Percentiles rank a stretch among this genome's conserved stretches.
Evolutionary conservation across 768 basidiomycete genomes (phyloP).

Genomic region (Saitozyma podzolica): DNA sequence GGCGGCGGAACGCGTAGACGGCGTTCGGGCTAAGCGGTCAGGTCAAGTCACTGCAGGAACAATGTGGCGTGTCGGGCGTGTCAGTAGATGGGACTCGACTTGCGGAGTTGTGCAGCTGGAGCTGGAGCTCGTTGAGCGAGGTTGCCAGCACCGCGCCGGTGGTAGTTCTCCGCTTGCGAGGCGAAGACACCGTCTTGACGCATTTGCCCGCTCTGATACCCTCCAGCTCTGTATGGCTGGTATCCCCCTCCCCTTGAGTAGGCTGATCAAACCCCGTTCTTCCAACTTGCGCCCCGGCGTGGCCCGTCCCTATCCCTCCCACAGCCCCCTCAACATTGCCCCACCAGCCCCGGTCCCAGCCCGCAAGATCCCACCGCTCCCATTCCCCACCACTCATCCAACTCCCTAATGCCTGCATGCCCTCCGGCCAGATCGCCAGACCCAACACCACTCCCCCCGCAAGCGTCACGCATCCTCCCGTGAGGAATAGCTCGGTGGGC

Average conservation of each 20-base stretch:
- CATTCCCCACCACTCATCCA: constrained; percentile 22
- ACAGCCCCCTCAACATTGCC: background rate
- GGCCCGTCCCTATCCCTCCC: background rate
- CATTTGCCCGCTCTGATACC: background rate
- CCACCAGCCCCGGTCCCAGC: too few species aligned
- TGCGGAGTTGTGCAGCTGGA: background rate
- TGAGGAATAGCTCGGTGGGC: constrained; percentile 32
- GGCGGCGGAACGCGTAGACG: constrained; percentile 2
- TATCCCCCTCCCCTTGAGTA: too few species aligned
- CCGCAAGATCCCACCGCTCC: too few species aligned
- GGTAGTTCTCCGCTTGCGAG: constrained; percentile 5
- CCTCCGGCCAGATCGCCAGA: constrained; percentile 34
- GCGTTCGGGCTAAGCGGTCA: constrained; percentile 1
- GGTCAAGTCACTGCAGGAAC: background rate
- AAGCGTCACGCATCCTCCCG: constrained; percentile 30
- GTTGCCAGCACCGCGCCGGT: too few species aligned
- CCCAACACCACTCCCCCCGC: constrained; percentile 32
- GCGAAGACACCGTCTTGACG: background rate
- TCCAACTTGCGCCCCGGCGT: too few species aligned
- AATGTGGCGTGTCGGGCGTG: background rate
- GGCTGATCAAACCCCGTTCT: too few species aligned
- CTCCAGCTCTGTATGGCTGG: too few species aligned
- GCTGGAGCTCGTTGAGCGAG: too few species aligned
- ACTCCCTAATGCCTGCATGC: constrained; percentile 13
- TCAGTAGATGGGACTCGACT: too few species aligned